Conservation (phyloP, 139 green algal genomes). For the Eudorina sp. region DNA sequence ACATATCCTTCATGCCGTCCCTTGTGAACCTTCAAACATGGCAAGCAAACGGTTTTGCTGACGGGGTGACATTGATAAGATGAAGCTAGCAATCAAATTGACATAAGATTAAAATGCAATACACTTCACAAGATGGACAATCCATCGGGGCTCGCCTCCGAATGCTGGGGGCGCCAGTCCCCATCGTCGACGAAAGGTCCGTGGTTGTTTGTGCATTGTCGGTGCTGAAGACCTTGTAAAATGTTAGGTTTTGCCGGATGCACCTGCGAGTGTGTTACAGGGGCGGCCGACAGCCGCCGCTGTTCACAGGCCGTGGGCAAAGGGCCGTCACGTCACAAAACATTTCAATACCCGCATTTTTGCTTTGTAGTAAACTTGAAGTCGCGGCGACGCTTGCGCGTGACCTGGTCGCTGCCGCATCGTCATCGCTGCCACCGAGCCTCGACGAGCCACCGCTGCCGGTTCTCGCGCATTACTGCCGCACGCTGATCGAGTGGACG, state of each 20-base stretch:
- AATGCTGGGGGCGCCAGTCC: not conserved
- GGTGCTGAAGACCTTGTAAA: no score
- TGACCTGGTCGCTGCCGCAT: not conserved
- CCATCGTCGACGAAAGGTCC: not conserved
- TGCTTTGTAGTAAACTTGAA: slow-evolving; percentile 16
- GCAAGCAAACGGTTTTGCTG: no score
- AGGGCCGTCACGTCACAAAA: no score
- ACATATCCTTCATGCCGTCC: no score
- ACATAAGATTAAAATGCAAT: slow-evolving; percentile 1
- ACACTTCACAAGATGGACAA: not conserved
- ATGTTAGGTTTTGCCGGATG: no score
- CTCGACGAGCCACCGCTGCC: not conserved
- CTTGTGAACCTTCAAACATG: no score
- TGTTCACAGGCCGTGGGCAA: no score
- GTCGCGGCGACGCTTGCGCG: not conserved
- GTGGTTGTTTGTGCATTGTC: not conserved
- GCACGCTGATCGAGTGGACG: slow-evolving; percentile 30
- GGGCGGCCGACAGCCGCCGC: no score
- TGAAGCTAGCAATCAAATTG: no score
- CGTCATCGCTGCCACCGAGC: not conserved
- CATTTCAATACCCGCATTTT: no score
- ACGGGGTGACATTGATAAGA: no score
- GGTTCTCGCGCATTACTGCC: slow-evolving; percentile 43
- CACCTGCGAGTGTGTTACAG: no score
- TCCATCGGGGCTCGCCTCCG: not conserved